Evolutionary conservation across 345 rosid genomes (phyloP).

Genomic region (Salix suchowensis): DNA sequence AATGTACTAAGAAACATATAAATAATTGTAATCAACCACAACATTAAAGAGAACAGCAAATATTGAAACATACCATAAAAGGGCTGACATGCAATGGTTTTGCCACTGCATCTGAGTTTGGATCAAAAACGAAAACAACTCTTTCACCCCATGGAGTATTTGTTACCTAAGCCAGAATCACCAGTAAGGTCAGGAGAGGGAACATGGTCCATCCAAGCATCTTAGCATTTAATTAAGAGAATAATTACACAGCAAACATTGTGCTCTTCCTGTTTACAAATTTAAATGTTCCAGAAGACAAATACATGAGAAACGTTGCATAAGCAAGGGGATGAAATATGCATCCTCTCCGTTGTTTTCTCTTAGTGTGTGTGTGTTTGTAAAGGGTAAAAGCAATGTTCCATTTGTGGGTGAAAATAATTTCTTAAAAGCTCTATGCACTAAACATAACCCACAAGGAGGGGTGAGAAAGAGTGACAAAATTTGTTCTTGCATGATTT

Average conservation of each 20-base stretch:
- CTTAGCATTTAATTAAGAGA: background rate
- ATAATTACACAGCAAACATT: background rate
- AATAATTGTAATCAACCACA: background rate
- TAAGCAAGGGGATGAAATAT: background rate
- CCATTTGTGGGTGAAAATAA: background rate
- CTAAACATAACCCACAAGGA: background rate
- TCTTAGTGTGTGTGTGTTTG: background rate
- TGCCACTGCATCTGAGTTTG: slow-evolving; percentile 74
- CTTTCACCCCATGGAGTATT: slow-evolving; percentile 97
- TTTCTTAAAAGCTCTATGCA: background rate
- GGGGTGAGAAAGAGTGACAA: background rate
- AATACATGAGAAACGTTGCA: too few species aligned
- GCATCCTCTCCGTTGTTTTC: background rate
- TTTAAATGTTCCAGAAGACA: too few species aligned
- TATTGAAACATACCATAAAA: slow-evolving; percentile 60
- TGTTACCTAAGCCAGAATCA: slow-evolving; percentile 56
- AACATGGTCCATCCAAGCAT: background rate
- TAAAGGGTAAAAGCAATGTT: background rate
- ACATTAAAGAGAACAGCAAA: background rate
- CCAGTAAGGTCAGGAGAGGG: slow-evolving; percentile 3
- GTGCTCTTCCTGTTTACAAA: background rate
- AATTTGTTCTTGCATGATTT: background rate
- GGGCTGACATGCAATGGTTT: slow-evolving; percentile 95
- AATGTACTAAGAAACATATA: background rate
- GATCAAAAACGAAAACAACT: slow-evolving; percentile 68